Evolutionary conservation across 352 stramenopile species (phyloP).

Genomic region (Phytophthora brassicae): DNA sequence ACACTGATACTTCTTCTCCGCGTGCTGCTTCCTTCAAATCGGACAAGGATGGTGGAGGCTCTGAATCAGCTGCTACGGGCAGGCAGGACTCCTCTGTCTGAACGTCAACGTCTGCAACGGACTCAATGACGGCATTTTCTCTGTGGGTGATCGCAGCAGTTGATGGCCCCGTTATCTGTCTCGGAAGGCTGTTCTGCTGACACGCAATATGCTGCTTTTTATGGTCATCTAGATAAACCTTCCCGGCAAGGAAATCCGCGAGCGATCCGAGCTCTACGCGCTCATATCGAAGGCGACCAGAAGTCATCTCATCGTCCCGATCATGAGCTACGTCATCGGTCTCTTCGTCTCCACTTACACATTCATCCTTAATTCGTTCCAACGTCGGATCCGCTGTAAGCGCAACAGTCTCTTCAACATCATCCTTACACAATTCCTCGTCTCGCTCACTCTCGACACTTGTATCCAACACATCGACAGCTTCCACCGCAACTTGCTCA

Average conservation of each 20-base stretch:
- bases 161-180: background rate
- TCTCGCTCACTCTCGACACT: background rate
- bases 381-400: background rate
- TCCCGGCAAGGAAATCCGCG: conserved; percentile 29
- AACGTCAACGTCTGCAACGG: background rate
- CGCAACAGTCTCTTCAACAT: conserved; percentile 8
- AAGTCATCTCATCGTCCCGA: background rate
- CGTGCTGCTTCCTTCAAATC: background rate
- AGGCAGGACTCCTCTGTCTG: background rate
- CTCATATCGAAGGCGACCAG: conserved; percentile 23
- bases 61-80: background rate
- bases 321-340: background rate
- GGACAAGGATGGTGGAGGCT: background rate
- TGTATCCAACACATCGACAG: background rate
- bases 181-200: background rate
- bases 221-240: background rate
- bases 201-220: conserved; percentile 2
- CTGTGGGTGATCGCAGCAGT: background rate
- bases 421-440: background rate
- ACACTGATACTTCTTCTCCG: conserved; percentile 3
- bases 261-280: conserved; percentile 38
- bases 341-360: background rate
- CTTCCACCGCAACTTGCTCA: background rate
- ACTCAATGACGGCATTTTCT: background rate
- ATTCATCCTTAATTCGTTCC: conserved; percentile 1